phyloP scores from a whole-genome alignment of 106 monocot species.

The Apostasia shenzhenica region DNA sequence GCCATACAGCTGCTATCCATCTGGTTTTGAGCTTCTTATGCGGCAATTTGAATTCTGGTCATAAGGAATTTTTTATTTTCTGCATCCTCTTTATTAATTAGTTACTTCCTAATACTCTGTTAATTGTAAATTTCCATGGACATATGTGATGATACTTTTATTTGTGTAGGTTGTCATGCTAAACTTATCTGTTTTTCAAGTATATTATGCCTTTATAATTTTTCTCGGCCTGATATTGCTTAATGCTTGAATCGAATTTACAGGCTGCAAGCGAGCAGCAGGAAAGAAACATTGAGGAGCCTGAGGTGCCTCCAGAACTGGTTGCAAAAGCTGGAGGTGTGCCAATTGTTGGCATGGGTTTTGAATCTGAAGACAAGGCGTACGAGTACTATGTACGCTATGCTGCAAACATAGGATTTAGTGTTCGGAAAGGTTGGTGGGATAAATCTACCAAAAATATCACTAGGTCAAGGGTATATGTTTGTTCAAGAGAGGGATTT shows the following conservation, averaged over 20 bases:
- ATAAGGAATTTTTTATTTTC: too few relatives aligned
- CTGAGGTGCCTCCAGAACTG: constrained; percentile 40
- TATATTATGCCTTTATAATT: neutral
- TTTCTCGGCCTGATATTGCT: neutral
- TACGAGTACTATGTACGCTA: constrained; percentile 59
- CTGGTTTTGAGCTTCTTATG: too few relatives aligned
- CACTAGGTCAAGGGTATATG: constrained; percentile 45
- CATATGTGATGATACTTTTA: neutral
- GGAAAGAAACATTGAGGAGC: constrained; percentile 38
- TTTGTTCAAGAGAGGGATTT: constrained; percentile 69
- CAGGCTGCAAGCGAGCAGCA: constrained; percentile 25
- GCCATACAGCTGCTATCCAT: too few relatives aligned
- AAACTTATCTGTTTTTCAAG: too few relatives aligned
- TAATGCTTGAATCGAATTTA: neutral
- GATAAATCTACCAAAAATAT: constrained; percentile 59
- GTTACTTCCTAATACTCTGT: neutral
- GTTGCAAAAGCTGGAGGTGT: constrained; percentile 58
- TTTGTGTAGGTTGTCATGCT: too few relatives aligned
- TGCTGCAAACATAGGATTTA: constrained; percentile 63
- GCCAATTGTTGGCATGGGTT: constrained; percentile 68
- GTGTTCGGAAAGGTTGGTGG: constrained; percentile 67
- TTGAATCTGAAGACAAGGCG: constrained; percentile 67
- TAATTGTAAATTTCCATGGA: neutral
- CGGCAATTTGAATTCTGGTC: too few relatives aligned
- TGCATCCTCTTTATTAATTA: too few relatives aligned